Evolutionary conservation across 768 basidiomycete species (phyloP).

Genomic region (Kwoniella sp.): DNA sequence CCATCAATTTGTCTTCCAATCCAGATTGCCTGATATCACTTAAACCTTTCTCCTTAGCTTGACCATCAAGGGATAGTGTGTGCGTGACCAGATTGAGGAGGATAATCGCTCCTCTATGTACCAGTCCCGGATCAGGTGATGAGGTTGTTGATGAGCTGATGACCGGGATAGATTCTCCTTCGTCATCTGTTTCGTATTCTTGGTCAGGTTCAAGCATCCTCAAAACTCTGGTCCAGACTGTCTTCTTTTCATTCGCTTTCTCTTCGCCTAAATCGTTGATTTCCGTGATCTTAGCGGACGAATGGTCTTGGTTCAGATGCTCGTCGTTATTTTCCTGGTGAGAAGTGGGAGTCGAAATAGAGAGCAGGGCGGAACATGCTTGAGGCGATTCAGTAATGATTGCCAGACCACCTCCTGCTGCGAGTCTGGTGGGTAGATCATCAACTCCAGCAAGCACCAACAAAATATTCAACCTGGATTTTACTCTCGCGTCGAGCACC

Average conservation of each 20-base stretch:
- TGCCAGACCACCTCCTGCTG: slow-evolving; percentile 89
- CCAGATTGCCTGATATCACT: slow-evolving; percentile 63
- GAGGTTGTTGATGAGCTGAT: slow-evolving; percentile 31
- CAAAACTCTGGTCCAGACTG: slow-evolving; percentile 67
- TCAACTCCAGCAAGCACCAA: slow-evolving; percentile 83
- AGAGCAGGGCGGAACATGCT: slow-evolving; percentile 66
- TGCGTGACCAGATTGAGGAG: slow-evolving; percentile 66
- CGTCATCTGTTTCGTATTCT: slow-evolving; percentile 57
- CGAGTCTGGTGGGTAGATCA: slow-evolving; percentile 78
- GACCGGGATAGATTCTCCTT: slow-evolving; percentile 32
- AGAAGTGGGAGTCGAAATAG: not conserved
- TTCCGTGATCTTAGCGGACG: not conserved
- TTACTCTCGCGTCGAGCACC: slow-evolving; percentile 9
- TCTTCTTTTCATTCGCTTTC: slow-evolving; percentile 22
- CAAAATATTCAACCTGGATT: slow-evolving; percentile 68
- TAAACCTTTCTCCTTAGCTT: slow-evolving; percentile 54
- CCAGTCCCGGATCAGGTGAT: slow-evolving; percentile 61
- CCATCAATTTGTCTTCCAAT: slow-evolving; percentile 61
- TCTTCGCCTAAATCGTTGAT: not conserved
- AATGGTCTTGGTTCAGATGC: slow-evolving; percentile 52
- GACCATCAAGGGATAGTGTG: slow-evolving; percentile 56
- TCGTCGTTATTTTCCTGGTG: slow-evolving; percentile 60
- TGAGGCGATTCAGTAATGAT: slow-evolving; percentile 67
- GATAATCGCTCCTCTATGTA: slow-evolving; percentile 78
- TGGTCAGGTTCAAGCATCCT: slow-evolving; percentile 61